Evolutionary conservation across 2,329 filamentous ascomycete species (phyloP), one percentile per base, ranked within the genome.

Genomic region (Aciculosporium take): DNA sequence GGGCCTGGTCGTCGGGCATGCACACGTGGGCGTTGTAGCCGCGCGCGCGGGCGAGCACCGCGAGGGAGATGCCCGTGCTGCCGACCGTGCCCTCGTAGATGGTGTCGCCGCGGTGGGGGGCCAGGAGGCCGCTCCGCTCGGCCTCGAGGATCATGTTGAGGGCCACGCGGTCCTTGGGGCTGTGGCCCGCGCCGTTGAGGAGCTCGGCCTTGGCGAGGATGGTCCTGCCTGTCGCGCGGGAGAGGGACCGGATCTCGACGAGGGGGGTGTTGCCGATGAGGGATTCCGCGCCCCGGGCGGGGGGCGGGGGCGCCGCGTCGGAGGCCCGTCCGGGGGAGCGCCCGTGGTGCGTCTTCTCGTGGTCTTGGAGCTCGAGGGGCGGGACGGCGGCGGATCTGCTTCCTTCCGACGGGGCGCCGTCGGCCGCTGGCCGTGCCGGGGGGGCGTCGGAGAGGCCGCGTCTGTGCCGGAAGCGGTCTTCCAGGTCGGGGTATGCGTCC

Each of bases 41-140:
- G 59, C 79, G 75, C 18, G 91, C 88, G 51, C 88, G 75, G 38
- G 86, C 88, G 39, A 98, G 76, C 1, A 84, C 84, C 3, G 91
- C 91, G 8, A 98, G 71, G 13, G 88, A 95, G 52, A 98, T 96
- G 18, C 91, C 91, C 0, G 91, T 98, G 56, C 85, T 94, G 45
- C 91, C 91, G 13, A 94, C 88, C 1, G 91, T 98, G 49, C 91
- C 91, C 66, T 98, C 91, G 62, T 96, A 98, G 54, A 98, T 87
- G 33, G 84, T 93, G 59, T 98, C 91, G 46, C 89, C 89, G 18
- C 82, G 79, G 50, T 82, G 69, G 0, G 91, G 89, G 0, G 71
- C 72, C 35, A 98, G 64, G 15, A 88, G 67, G 2, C 87, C 87
- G 37, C 73, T 65, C 46, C 76, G 71, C 67, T 98, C 91, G 33